Conservation (phyloP, 2,329 filamentous ascomycete species). For the Colletotrichum higginsianum region DNA sequence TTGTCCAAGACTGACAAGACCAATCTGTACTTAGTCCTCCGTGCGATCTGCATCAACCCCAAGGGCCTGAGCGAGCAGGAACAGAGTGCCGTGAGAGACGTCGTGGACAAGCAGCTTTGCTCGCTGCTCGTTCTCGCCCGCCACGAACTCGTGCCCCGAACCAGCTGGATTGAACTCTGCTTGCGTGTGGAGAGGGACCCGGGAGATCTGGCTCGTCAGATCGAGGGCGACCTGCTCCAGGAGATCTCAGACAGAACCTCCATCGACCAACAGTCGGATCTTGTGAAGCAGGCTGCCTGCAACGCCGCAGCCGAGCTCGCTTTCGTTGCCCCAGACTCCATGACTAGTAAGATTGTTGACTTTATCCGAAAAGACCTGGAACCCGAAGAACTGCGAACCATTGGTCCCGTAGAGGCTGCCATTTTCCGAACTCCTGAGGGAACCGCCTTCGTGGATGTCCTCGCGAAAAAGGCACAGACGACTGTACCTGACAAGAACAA, state of each 20-base stretch:
- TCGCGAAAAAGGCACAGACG: constrained; percentile 84
- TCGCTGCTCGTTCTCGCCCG: constrained; percentile 84
- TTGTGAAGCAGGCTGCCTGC: constrained; percentile 79
- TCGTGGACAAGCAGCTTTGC: constrained; percentile 77
- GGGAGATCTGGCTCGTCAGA: constrained; percentile 78
- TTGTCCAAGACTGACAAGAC: constrained; percentile 75
- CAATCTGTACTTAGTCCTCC: constrained; percentile 74
- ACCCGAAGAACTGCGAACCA: constrained; percentile 75
- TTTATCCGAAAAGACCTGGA: constrained; percentile 83
- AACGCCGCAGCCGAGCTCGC: constrained; percentile 90
- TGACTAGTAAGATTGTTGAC: constrained; percentile 82
- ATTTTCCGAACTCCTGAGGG: constrained; percentile 94
- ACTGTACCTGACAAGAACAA: constrained; percentile 86
- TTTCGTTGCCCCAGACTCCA: constrained; percentile 89
- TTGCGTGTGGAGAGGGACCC: constrained; percentile 87
- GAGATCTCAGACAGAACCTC: constrained; percentile 72
- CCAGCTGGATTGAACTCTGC: constrained; percentile 92
- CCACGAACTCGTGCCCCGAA: constrained; percentile 80
- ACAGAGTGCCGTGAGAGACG: constrained; percentile 54
- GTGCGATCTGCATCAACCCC: constrained; percentile 73
- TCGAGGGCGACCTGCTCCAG: constrained; percentile 75
- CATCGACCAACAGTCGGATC: constrained; percentile 60
- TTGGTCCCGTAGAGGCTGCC: constrained; percentile 90
- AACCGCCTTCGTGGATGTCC: constrained; percentile 89
- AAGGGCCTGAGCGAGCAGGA: constrained; percentile 65